A percentile compares a stretch with the other conserved stretches of the same genome.
Conservation (phyloP, 1,139 yeast genomes). For the Taphrina flavorubra region DNA sequence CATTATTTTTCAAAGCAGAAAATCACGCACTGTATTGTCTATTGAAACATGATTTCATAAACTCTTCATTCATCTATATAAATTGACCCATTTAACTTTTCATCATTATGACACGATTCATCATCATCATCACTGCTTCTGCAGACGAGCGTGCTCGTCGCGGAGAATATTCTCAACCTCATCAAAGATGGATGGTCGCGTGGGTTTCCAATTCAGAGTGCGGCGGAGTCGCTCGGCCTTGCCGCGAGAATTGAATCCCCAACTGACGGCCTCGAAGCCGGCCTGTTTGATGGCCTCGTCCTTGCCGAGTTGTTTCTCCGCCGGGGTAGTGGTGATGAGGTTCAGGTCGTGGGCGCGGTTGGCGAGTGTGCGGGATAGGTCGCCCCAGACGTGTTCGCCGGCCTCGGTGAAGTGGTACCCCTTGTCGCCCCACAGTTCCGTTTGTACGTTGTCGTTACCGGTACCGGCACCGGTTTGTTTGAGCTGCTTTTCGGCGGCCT, state of each 20-base stretch:
- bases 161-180: conserved; percentile 5
- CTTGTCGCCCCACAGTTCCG: background rate
- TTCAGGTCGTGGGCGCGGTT: background rate
- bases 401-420: conserved; percentile 18
- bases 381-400: conserved; percentile 11
- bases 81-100: background rate
- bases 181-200: conserved; percentile 10
- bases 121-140: background rate
- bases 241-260: conserved; percentile 10
- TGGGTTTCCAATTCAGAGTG: background rate
- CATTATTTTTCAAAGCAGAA: too few species aligned
- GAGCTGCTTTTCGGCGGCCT: background rate
- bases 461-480: too few species aligned
- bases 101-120: too few species aligned
- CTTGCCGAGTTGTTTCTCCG: conserved; percentile 1
- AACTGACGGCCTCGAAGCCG: conserved; percentile 17
- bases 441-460: too few species aligned
- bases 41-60: background rate
- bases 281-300: conserved; percentile 14
- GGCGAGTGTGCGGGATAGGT: conserved; percentile 1
- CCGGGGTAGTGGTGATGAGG: background rate
- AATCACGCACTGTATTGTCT: background rate
- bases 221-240: background rate
- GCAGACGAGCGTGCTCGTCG: conserved; percentile 12
- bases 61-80: background rate